Base-by-base conservation (phyloP, 768 basidiomycete species). In the Naganishia randhawae region DNA sequence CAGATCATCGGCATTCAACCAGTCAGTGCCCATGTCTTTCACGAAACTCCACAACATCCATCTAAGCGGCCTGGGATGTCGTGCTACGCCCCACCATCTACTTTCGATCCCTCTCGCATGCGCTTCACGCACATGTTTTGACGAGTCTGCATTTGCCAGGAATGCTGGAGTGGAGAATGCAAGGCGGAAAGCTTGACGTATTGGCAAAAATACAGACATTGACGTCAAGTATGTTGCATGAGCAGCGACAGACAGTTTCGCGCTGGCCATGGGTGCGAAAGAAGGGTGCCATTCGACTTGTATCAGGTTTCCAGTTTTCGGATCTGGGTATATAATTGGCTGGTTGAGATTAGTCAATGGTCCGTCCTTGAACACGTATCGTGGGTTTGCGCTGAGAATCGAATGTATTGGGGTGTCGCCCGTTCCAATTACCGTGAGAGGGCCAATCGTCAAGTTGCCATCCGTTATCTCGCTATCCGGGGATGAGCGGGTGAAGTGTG, bases 321-420 rank as follows among this genome's bases (percentile, higher is more conserved):
- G 66, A 25, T 65, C 62, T 5, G 69, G 54, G 11, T 71, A 68
- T 3, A 48, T 39, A 39, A 66, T 53, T 7, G 71, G 71, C 19
- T 63, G 27, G 19, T 45, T 32, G n/a, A 73, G 64, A 0, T 29
- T 41, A 0, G 65, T 48, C 0, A 75, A 31, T 5, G 74, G 72
- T 4, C 69, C 74, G 50, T 75, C 74, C 53, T 69, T 69, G 70
- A 75, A 75, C 22, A 75, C 65, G 33, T 69, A 68, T 33, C 74
- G 71, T 3, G 65, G 33, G 10, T 41, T n/a, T 31, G 48, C 45
- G 33, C 67, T 25, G 35, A 70, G 65, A 14, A 73, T 72, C 45
- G 50, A 33, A 10, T 55, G 29, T 25, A 75, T 27, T 0, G 74
- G 74, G 6, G 74, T 73, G 19, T 68, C 69, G 5, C 74, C 74